Base-by-base conservation (phyloP, 352 stramenopile species). In the Peronospora destructor region DNA sequence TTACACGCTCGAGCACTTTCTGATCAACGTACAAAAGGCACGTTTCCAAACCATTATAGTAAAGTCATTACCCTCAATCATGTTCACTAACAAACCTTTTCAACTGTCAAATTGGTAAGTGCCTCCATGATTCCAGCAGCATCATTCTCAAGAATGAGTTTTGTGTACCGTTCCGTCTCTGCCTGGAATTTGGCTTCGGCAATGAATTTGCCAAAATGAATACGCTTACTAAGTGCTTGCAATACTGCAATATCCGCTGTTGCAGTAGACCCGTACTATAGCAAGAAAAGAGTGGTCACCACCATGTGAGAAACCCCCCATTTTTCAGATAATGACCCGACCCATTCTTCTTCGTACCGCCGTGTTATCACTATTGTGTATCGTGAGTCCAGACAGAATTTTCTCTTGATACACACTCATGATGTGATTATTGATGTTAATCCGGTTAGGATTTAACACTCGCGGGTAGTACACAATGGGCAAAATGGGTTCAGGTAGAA, bases 151-250 rank as follows among this genome's bases (percentile, higher is more conserved):
- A 70, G 68, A 33, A 98, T 97, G 53, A 98, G 71, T 53, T 75
- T 46, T 60, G 90, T 95, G 80, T 97, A 98, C 45, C 73, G 78
- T 49, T 94, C 77, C 3, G 83, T 83, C 63, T 91, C 83, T 6
- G 80, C 78, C 56, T 95, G 78, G 65, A 98, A 99, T 73, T 99
- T 99, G 66, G 86, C 94, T 53, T 93, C 83, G 0, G 95, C 95
- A n/a, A 98, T 97, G 67, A 98, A 98, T 61, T 99, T 99, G 41
- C 96, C 96, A 51, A 97, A 98, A 64, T 99, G 96, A 53, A 99
- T 96, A 55, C 96, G 84, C 63, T 97, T 96, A 55, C 82, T 97
- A 13, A 99, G 68, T 21, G 96, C 95, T 59, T 98, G 94, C 21
- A 98, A 62, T 26, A 95, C 84, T 0, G 88, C 79, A 58, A 98